Conservation (phyloP, 2,329 filamentous ascomycete genomes). For the Trichoderma harzianum region DNA sequence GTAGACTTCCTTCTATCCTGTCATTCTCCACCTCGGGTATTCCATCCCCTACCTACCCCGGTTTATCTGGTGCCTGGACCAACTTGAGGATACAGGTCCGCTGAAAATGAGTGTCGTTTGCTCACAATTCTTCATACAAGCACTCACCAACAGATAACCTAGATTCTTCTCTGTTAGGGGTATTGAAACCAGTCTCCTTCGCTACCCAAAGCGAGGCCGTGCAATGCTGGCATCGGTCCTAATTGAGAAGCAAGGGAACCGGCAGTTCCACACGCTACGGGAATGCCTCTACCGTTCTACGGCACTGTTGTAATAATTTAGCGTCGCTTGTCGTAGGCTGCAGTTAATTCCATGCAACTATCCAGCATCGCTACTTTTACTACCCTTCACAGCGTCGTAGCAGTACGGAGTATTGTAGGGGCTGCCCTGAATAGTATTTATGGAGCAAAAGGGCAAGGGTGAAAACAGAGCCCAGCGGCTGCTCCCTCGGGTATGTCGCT, state of each 20-base stretch:
- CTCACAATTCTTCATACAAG: too few species aligned
- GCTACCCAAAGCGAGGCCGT: neutral
- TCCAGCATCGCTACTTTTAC: neutral
- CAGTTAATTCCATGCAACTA: neutral
- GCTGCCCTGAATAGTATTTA: neutral
- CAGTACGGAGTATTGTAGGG: neutral
- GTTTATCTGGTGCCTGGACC: neutral
- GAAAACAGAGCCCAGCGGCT: neutral
- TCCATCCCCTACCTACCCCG: neutral
- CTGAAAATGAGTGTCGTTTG: neutral
- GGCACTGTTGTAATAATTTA: neutral
- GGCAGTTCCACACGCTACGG: neutral
- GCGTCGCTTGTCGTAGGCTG: neutral
- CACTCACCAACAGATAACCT: too few species aligned
- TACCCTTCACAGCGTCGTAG: neutral
- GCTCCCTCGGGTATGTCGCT: too few species aligned
- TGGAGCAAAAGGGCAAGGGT: neutral
- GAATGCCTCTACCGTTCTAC: neutral
- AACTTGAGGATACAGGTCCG: neutral
- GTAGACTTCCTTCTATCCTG: neutral
- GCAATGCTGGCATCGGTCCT: neutral
- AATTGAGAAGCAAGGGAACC: neutral
- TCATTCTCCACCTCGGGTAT: too few species aligned
- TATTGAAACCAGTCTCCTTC: neutral
- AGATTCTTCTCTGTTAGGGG: too few species aligned